phyloP scores from a whole-genome alignment of 345 rosid genomes.

The Aethionema arabicum region DNA sequence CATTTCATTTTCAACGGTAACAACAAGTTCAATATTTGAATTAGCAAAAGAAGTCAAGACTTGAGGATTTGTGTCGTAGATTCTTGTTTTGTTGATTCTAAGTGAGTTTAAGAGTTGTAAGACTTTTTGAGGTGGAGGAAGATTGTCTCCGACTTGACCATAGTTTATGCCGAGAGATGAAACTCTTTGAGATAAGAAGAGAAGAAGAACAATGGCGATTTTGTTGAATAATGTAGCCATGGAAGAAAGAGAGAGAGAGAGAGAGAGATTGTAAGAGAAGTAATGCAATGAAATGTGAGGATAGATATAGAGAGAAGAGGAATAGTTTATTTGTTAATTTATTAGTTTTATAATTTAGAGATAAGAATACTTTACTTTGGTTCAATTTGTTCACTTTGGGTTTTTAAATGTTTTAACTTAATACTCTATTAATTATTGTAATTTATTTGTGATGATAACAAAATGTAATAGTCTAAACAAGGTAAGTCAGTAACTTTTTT shows the following conservation, averaged over 20 bases:
- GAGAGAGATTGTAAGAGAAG: conserved; percentile 32
- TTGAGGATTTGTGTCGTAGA: conserved; percentile 87
- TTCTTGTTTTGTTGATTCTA: conserved; percentile 64
- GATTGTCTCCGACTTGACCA: conserved; percentile 81
- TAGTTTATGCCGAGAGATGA: conserved; percentile 78
- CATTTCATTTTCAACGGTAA: conserved; percentile 79
- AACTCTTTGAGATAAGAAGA: conserved; percentile 46
- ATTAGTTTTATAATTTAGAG: conserved; percentile 23
- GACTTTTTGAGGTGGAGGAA: conserved; percentile 72
- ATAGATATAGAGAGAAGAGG: conserved; percentile 34
- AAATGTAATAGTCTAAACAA: too few species aligned
- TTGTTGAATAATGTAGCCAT: conserved; percentile 37
- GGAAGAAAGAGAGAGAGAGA: conserved; percentile 21
- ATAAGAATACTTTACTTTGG: conserved; percentile 56
- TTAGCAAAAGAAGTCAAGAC: conserved; percentile 70
- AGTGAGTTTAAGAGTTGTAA: conserved; percentile 62
- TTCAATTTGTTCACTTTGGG: neutral
- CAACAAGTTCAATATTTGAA: conserved; percentile 67
- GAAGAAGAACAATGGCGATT: conserved; percentile 39
- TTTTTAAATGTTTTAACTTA: neutral
- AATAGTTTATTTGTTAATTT: conserved; percentile 9
- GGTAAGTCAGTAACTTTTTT: too few species aligned
- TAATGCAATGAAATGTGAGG: conserved; percentile 21
- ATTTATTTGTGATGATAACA: too few species aligned
- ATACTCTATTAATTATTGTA: too few species aligned